Percentiles rank a stretch among this genome's conserved stretches.
These are phyloP conservation scores for Chenopodium berlandieri DNA, from an alignment of 148 eudicot species.

Conservation along the genomic window DNA sequence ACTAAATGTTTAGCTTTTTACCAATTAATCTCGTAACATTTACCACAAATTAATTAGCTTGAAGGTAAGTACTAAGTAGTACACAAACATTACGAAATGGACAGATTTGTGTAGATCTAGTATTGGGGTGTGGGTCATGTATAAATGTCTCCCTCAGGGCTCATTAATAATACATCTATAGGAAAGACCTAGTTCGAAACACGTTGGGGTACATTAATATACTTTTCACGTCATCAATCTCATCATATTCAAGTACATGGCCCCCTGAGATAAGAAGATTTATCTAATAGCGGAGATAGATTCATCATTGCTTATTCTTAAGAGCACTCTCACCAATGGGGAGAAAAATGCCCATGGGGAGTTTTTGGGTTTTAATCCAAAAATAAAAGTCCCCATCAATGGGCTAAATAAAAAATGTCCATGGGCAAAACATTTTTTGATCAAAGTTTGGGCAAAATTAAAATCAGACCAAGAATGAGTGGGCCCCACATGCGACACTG, in stretches of 20 bases:
- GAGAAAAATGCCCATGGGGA: no score
- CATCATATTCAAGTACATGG: no score
- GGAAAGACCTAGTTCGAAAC: background rate
- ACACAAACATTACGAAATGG: background rate
- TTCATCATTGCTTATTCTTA: no score
- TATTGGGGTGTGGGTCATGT: background rate
- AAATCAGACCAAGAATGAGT: no score
- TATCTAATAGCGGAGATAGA: background rate
- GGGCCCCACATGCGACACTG: no score
- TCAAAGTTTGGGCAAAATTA: no score
- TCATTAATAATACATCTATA: background rate
- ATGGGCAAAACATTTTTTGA: no score
- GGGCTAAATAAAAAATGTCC: no score
- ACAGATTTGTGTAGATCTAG: background rate
- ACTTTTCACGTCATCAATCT: background rate
- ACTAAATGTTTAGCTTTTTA: background rate
- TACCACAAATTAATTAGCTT: background rate
- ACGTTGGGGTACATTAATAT: background rate
- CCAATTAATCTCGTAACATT: background rate
- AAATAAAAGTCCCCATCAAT: no score
- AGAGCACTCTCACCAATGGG: no score
- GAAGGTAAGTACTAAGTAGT: background rate
- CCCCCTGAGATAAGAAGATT: no score
- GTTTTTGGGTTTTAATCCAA: no score
- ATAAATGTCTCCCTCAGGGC: background rate